Conservation (phyloP, 805 yeast species). For the Cyberlindnera bimundalis region DNA sequence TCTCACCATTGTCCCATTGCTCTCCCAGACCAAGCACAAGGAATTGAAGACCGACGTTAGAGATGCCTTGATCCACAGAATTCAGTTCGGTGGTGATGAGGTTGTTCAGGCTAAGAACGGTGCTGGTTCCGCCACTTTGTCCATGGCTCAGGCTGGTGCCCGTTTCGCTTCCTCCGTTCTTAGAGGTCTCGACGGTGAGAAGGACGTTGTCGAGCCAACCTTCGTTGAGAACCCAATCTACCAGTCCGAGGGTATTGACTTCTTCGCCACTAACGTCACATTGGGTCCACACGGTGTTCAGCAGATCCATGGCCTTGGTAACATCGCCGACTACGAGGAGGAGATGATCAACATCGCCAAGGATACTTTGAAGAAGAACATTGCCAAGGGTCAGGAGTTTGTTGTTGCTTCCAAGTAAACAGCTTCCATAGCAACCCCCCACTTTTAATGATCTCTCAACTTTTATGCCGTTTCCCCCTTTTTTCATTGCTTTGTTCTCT, state of each 20-base stretch:
- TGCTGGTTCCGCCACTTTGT: conserved; percentile 89
- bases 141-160: conserved; percentile 92
- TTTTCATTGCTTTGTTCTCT: too few relatives aligned
- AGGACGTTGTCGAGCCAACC: conserved; percentile 62
- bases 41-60: conserved; percentile 60
- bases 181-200: conserved; percentile 61
- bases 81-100: conserved; percentile 96
- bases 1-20: conserved; percentile 89
- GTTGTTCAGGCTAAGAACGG: conserved; percentile 92
- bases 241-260: conserved; percentile 84
- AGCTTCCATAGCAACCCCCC: too few relatives aligned
- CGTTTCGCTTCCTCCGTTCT: conserved; percentile 65
- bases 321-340: conserved; percentile 73
- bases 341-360: conserved; percentile 84
- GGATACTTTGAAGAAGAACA: conserved; percentile 45
- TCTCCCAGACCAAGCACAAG: conserved; percentile 79
- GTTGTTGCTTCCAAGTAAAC: conserved; percentile 44
- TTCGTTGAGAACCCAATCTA: conserved; percentile 79
- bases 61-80: conserved; percentile 72
- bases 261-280: conserved; percentile 93
- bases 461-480: too few relatives aligned
- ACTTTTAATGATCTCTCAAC: too few relatives aligned
- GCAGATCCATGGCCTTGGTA: conserved; percentile 75
- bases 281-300: conserved; percentile 90
- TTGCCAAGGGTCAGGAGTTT: conserved; percentile 89